These are phyloP conservation scores for Aspergillus neotritici DNA, from an alignment of 2,329 filamentous ascomycete species.

Conservation along the genomic window DNA sequence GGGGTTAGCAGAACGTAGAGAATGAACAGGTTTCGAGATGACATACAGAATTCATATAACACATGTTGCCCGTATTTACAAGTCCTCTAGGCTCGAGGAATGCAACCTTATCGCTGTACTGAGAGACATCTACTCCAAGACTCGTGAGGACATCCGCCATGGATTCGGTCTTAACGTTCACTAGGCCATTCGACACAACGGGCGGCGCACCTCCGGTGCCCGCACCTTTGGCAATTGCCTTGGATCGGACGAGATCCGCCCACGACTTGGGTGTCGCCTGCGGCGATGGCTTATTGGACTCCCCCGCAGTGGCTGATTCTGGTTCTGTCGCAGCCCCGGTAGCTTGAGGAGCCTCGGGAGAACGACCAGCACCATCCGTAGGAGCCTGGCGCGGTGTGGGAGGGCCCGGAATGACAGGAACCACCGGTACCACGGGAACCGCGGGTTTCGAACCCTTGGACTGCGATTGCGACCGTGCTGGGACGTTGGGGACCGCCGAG, in stretches of 20 bases:
- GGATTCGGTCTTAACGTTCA: constrained; percentile 52
- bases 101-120: constrained; percentile 57
- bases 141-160: constrained; percentile 70
- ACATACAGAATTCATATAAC: constrained; percentile 98
- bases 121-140: constrained; percentile 61
- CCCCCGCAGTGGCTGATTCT: constrained; percentile 17
- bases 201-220: constrained; percentile 24
- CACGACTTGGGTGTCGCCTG: constrained; percentile 58
- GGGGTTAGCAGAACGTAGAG: constrained; percentile 24
- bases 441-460: constrained; percentile 32
- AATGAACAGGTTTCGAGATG: background rate
- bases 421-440: constrained; percentile 47
- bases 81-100: constrained; percentile 91
- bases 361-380: constrained; percentile 30
- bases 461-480: constrained; percentile 29
- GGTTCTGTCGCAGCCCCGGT: constrained; percentile 6
- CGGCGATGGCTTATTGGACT: constrained; percentile 34
- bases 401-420: constrained; percentile 39
- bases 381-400: constrained; percentile 29
- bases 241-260: constrained; percentile 61
- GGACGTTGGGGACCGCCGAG: constrained; percentile 39
- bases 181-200: constrained; percentile 35
- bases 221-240: constrained; percentile 32
- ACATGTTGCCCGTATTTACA: constrained; percentile 98
- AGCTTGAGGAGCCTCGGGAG: constrained; percentile 32